phyloP scores from a whole-genome alignment of 257 asterid genomes.

The Petunia axillaris region DNA sequence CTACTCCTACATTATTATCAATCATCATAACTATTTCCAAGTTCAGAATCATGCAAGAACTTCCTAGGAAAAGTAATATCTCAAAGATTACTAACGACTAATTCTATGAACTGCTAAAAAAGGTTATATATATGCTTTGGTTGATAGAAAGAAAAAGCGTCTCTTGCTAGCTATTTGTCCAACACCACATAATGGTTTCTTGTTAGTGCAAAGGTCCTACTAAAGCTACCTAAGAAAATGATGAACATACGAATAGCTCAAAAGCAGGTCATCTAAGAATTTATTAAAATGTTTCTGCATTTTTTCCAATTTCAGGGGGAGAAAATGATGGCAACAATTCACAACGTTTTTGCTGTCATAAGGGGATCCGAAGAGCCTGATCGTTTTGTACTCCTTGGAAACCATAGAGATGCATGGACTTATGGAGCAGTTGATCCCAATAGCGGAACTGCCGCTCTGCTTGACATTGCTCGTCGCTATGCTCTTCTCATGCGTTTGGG shows the following conservation, averaged over 20 bases:
- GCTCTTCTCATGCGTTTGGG: slow-evolving; percentile 73
- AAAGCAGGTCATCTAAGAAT: neutral
- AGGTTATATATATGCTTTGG: slow-evolving; percentile 20
- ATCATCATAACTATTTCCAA: neutral
- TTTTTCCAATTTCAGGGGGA: slow-evolving; percentile 65
- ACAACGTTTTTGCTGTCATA: slow-evolving; percentile 73
- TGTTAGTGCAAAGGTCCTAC: neutral
- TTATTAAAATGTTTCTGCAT: slow-evolving; percentile 16
- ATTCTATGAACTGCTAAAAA: neutral
- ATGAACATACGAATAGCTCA: neutral
- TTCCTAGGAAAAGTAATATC: neutral
- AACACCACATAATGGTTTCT: neutral
- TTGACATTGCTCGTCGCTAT: slow-evolving; percentile 83
- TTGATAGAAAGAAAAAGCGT: neutral
- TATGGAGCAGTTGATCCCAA: slow-evolving; percentile 98
- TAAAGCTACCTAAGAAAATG: neutral
- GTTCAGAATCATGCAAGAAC: neutral
- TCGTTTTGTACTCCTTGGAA: slow-evolving; percentile 75
- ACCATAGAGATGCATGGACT: slow-evolving; percentile 99
- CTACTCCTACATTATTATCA: neutral
- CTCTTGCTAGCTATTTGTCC: neutral
- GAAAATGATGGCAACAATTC: slow-evolving; percentile 60
- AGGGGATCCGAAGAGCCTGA: slow-evolving; percentile 85
- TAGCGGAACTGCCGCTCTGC: slow-evolving; percentile 94
- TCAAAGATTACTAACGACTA: neutral